Evolutionary conservation across 352 stramenopile species (phyloP).

Genomic region (Phytophthora macrochlamydospora): DNA sequence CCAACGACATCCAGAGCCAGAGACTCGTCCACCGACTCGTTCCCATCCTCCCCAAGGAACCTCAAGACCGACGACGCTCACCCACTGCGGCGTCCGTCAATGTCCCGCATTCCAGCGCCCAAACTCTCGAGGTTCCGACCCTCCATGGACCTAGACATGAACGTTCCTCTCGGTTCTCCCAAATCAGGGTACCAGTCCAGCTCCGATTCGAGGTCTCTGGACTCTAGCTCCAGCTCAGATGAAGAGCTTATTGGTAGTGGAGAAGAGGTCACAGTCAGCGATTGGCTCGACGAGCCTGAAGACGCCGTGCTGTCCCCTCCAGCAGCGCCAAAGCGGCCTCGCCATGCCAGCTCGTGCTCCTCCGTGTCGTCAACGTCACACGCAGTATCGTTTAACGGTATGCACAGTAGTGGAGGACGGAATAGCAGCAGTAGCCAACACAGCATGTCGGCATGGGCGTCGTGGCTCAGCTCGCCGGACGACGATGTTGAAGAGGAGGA

Average conservation of each 20-base stretch:
- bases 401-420: conserved; percentile 39
- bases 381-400: conserved; percentile 34
- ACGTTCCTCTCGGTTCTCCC: conserved; percentile 20
- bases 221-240: conserved; percentile 51
- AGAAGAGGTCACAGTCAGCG: conserved; percentile 65
- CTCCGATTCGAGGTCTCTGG: conserved; percentile 45
- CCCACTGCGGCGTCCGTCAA: conserved; percentile 30
- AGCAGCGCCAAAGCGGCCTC: conserved; percentile 25
- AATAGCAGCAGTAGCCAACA: conserved; percentile 63
- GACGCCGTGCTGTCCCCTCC: conserved; percentile 64
- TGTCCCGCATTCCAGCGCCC: conserved; percentile 26
- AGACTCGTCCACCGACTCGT: conserved; percentile 20
- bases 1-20: not conserved
- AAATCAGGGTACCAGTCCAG: conserved; percentile 38
- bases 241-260: conserved; percentile 42
- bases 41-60: conserved; percentile 22
- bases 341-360: conserved; percentile 54
- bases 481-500: conserved; percentile 73
- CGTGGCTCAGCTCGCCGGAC: conserved; percentile 73
- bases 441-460: conserved; percentile 61
- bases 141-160: conserved; percentile 29
- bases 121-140: conserved; percentile 48
- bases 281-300: conserved; percentile 81
- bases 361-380: conserved; percentile 54
- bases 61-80: conserved; percentile 24